phyloP scores from a whole-genome alignment of 331 rosid genomes.

The Malus hybrid region DNA sequence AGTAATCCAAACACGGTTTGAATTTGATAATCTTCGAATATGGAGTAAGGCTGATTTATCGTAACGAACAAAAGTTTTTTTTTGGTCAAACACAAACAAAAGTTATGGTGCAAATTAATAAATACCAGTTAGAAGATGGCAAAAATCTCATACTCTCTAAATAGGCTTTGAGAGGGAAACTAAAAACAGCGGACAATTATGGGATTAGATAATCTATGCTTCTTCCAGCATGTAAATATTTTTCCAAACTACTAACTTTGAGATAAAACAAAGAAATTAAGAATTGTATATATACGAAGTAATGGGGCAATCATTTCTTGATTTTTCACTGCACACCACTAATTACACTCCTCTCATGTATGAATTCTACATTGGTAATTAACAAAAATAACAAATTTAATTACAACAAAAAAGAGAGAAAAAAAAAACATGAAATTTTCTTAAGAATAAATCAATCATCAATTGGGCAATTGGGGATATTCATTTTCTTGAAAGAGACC shows the following conservation, averaged over 20 bases:
- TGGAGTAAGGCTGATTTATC: not conserved
- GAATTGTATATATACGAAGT: not conserved
- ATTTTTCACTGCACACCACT: not conserved
- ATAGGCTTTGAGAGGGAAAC: no score
- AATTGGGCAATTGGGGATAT: not conserved
- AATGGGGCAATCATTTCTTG: not conserved
- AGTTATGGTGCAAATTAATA: not conserved
- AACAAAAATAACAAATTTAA: not conserved
- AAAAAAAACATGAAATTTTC: not conserved
- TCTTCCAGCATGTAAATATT: not conserved
- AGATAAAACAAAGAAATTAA: not conserved
- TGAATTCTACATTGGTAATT: not conserved
- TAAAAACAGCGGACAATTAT: no score
- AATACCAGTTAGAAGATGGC: not conserved
- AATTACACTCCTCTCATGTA: not conserved
- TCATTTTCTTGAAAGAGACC: constrained; percentile 27
- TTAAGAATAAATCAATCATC: not conserved
- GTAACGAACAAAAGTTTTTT: not conserved
- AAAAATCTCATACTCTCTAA: not conserved
- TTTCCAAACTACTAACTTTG: not conserved
- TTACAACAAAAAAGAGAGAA: constrained; percentile 1
- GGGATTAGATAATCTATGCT: not conserved
- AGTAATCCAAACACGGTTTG: not conserved
- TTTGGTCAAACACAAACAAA: not conserved
- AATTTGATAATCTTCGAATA: not conserved